phyloP scores from a whole-genome alignment of 2,329 filamentous ascomycete species.

The Arthrobotrys entomopaga region DNA sequence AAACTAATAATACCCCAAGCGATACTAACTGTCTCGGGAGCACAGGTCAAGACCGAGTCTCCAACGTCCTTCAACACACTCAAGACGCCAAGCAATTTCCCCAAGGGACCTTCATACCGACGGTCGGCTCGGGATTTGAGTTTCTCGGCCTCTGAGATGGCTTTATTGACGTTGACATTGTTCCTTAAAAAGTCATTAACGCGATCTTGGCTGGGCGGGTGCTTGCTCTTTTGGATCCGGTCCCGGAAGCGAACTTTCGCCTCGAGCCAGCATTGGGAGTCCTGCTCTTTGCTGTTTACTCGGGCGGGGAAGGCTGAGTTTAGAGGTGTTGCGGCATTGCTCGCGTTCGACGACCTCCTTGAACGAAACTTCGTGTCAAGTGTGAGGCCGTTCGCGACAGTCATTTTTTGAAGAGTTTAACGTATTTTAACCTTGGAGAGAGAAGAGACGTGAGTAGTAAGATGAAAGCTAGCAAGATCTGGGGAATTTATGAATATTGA shows the following conservation, averaged over 20 bases:
- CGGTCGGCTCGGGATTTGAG: constrained; percentile 23
- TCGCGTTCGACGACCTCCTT: constrained; percentile 2
- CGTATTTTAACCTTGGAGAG: background rate
- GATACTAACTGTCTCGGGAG: constrained; percentile 34
- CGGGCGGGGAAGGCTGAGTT: constrained; percentile 11
- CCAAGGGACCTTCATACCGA: constrained; percentile 25
- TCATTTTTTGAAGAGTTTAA: background rate
- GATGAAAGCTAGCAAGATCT: too few species aligned
- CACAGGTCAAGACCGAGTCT: constrained; percentile 33
- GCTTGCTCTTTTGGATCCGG: constrained; percentile 16
- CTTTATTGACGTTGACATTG: constrained; percentile 38
- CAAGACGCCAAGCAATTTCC: constrained; percentile 34
- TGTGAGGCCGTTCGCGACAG: constrained; percentile 1
- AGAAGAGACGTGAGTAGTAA: too few species aligned
- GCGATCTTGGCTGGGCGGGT: constrained; percentile 19
- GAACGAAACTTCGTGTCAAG: constrained; percentile 2
- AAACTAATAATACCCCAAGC: constrained; percentile 47
- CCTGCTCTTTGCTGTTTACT: constrained; percentile 14
- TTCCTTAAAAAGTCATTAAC: constrained; percentile 26
- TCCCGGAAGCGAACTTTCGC: constrained; percentile 37
- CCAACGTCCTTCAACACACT: constrained; percentile 35
- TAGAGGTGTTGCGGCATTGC: constrained; percentile 5
- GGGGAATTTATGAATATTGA: too few species aligned
- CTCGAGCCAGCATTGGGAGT: constrained; percentile 42
- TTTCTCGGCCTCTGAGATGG: constrained; percentile 34